These are phyloP conservation scores for Clarireedia hainanense DNA, from an alignment of 2,329 filamentous ascomycete species.

Conservation along the genomic window DNA sequence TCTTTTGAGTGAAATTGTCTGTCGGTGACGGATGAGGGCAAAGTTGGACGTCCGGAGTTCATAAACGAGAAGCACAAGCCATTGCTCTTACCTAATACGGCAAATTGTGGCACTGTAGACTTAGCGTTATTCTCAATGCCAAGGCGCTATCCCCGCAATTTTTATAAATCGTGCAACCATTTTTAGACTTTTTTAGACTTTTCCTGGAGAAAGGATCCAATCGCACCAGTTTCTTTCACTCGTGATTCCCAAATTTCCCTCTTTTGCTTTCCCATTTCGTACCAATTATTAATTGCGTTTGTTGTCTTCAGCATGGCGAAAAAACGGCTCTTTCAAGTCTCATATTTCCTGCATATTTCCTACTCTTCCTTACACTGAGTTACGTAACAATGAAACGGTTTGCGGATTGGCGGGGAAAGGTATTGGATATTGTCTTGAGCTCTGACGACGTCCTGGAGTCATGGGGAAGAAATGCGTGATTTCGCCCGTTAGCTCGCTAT, in stretches of 20 bases:
- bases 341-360: background rate
- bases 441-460: conserved; percentile 6
- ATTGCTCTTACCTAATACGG: background rate
- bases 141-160: background rate
- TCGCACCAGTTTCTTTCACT: too few relatives aligned
- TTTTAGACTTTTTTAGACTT: background rate
- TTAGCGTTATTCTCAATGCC: background rate
- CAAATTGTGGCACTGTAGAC: background rate
- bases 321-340: background rate
- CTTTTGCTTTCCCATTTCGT: too few relatives aligned
- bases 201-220: background rate
- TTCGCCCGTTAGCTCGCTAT: conserved; percentile 2
- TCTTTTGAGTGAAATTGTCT: too few relatives aligned
- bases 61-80: too few relatives aligned
- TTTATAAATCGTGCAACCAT: background rate
- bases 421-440: conserved; percentile 7
- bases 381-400: conserved; percentile 10
- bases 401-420: conserved; percentile 1
- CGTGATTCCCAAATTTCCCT: too few relatives aligned
- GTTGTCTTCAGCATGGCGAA: background rate
- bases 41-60: too few relatives aligned
- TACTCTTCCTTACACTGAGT: background rate
- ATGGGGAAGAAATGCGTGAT: conserved; percentile 3
- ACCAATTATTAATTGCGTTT: background rate
- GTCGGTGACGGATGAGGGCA: too few relatives aligned